phyloP scores from a whole-genome alignment of 1,139 yeast species.

The Waltiozyma sp. region DNA sequence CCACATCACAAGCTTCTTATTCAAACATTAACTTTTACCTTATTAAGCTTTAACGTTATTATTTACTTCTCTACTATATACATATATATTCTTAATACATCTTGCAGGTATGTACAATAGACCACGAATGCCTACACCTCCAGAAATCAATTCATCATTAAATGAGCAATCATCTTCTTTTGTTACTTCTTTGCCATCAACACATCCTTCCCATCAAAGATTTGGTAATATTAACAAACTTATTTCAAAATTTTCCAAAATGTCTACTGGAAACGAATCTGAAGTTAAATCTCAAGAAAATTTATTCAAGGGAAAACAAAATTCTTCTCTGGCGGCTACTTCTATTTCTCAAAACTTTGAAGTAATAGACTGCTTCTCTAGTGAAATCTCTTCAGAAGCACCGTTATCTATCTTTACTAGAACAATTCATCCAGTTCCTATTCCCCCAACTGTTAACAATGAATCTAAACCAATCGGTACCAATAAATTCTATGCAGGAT shows the following conservation, averaged over 20 bases:
- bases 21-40: neutral
- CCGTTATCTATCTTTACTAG: constrained; percentile 40
- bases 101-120: neutral
- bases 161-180: neutral
- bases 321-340: no score
- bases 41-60: neutral
- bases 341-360: no score
- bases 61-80: neutral
- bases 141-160: neutral
- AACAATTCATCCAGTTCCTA: constrained; percentile 32
- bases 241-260: neutral
- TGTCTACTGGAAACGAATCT: neutral
- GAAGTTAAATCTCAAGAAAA: no score
- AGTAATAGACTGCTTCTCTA: constrained; percentile 22
- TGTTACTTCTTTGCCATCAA: no score
- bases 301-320: no score
- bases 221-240: neutral
- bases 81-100: no score
- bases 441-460: constrained; percentile 34
- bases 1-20: no score
- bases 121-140: neutral
- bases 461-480: constrained; percentile 51
- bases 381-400: constrained; percentile 26
- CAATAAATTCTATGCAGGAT: constrained; percentile 75
- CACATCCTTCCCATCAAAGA: neutral